Base-by-base conservation (phyloP, 345 rosid genomes). In the Gossypium australe region DNA sequence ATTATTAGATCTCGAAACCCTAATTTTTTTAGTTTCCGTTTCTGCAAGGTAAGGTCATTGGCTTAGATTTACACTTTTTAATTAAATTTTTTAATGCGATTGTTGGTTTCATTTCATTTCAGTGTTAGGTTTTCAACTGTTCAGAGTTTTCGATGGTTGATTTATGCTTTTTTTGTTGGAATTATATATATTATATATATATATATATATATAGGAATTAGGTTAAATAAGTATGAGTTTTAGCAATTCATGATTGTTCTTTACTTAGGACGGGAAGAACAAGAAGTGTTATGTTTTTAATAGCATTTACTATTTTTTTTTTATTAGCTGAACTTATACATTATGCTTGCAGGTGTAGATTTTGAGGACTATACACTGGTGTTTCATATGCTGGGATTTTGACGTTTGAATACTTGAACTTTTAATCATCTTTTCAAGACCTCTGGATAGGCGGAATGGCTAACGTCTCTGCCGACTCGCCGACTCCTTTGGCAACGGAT, bases 391-490 rank as follows among this genome's bases (percentile, higher is more conserved):
- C 45, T 65, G 43, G 62, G 16, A 12, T 53, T 11, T 53, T 75
- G 77, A 75, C 73, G 49, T 17, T 34, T 34, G 41, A 34, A 34
- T 34, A 34, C 59, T 68, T 52, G 60, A 66, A 61, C 51, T 49
- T 76, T 34, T 34, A 22, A 70, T 73, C 67, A 43, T 69, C 16
- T 43, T 53, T 69, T 69, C 41, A 55, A 67, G 81, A 67, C 11
- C 51, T 45, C 58, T 56, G 41, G 62, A 67, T 16, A 3, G 9
- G 38, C 9, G 41, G 62, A 71, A 86, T 88, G 92, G 87, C 82
- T 71, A 73, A 83, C 45, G 82, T 60, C 80, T 75, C 85, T 63
- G 77, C 83, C 75, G 89, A 90, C 72, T 81, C 86, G 67, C 72
- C 88, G 25, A 76, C 83, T 74, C 45, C 83, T 74, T 62, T 78